Evolutionary conservation across 2,329 filamentous ascomycete genomes (phyloP), one percentile per base, ranked within the genome.

Genomic region (Myrmaecium sp.): DNA sequence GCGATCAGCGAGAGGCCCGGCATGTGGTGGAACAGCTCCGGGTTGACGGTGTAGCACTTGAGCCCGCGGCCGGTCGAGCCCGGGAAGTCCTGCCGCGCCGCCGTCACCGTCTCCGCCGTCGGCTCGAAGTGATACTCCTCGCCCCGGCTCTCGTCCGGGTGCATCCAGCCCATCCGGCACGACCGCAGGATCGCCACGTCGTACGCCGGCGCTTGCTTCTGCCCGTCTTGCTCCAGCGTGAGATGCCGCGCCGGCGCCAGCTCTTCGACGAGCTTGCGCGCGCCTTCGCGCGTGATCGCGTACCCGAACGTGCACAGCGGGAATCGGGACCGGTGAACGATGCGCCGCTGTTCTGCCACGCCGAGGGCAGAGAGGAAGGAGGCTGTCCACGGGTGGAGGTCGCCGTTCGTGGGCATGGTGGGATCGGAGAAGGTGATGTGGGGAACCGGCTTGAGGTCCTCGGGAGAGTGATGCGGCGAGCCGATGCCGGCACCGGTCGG

Each of bases 301-400:
- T 55, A 58, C 27, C 48, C 54, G 30, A 58, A 58, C 6, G 55
- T 57, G 36, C 55, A 58, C 14, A 58, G 49, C 0, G 55, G 55
- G 21, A 51, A 54, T 15, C 50, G 47, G 24, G 50, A 52, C 14
- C 50, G 47, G 36, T 58, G 54, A 21, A 58, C 37, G 3, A 52
- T 33, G 12, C 55, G 49, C 3, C 41, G 43, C 12, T 52, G 40
- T 9, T 46, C 41, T 5, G 50, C 48, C 12, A 58, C 33, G 16
- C 43, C 35, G 16, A 58, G 35, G 4, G 37, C 37, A 9, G 38
- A 31, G 32, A 58, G 51, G 23, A 58, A 38, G 6, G 33, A 34
- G 17, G 44, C 41, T 1, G 55, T 58, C 28, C 52, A 50, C 2
- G 49, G 50, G 34, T 57, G 53, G 25, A 58, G 40, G 20, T 52